Percentiles rank a stretch among this genome's conserved stretches.
phyloP scores from a whole-genome alignment of 202 grass and related monocot genomes.

The Musa balbisiana region DNA sequence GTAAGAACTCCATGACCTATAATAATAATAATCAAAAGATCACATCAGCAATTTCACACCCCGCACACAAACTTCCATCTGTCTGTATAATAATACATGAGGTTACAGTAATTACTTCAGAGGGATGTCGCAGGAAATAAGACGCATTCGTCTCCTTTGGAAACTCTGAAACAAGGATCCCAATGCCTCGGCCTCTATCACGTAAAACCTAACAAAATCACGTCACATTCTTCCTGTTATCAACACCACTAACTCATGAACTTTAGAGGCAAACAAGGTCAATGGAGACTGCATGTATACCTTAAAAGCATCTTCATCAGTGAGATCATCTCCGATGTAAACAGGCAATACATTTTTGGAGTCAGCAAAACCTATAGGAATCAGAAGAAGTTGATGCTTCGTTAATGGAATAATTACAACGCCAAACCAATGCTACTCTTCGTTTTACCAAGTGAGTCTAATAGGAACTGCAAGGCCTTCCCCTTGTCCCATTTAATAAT shows the following conservation, averaged over 20 bases:
- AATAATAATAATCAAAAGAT: neutral
- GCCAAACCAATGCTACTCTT: no score
- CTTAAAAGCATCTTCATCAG: slow-evolving; percentile 98
- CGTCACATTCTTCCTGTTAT: no score
- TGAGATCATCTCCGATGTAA: slow-evolving; percentile 96
- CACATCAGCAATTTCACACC: no score
- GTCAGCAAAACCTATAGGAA: slow-evolving; percentile 46
- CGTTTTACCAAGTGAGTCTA: slow-evolving; percentile 76
- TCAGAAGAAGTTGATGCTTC: no score
- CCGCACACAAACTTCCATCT: no score
- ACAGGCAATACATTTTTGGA: slow-evolving; percentile 75
- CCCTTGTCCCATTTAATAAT: slow-evolving; percentile 99
- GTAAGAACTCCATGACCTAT: slow-evolving; percentile 86
- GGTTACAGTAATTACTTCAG: slow-evolving; percentile 33
- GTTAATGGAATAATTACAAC: no score
- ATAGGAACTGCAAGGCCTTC: slow-evolving; percentile 85
- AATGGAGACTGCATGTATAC: slow-evolving; percentile 7
- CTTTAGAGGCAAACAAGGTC: no score
- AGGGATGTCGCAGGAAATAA: slow-evolving; percentile 67
- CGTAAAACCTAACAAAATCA: slow-evolving; percentile 38
- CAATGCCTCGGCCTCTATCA: slow-evolving; percentile 66
- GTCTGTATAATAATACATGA: no score
- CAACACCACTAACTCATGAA: no score
- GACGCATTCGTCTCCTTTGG: slow-evolving; percentile 88
- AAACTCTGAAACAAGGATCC: slow-evolving; percentile 72